Percentiles rank a stretch among this genome's conserved stretches.
phyloP scores from a whole-genome alignment of 1,284 basidiomycete species.

The Polyporus tsugae region DNA sequence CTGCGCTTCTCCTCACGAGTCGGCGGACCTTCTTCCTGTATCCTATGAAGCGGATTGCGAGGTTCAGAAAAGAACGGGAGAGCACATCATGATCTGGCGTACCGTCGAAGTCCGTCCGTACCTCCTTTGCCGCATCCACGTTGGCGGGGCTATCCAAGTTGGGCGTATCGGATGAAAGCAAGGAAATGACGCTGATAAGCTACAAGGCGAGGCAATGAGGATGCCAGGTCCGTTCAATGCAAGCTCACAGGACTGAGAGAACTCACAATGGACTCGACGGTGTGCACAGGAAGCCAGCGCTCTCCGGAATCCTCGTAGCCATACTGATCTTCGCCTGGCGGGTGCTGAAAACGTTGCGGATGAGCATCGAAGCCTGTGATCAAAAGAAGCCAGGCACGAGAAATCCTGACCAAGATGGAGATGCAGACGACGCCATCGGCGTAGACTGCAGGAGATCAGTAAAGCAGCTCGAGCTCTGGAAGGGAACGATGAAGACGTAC shows the following conservation, averaged over 20 bases:
- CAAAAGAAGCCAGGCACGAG: neutral
- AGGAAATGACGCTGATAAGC: conserved; percentile 96
- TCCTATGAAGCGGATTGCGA: conserved; percentile 44
- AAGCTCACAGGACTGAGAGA: conserved; percentile 45
- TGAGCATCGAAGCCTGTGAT: neutral
- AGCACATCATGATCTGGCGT: conserved; percentile 36
- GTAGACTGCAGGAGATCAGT: conserved; percentile 70
- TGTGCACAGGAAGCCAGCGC: conserved; percentile 97
- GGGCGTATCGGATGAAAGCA: conserved; percentile 92
- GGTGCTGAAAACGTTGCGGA: conserved; percentile 65
- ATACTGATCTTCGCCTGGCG: conserved; percentile 97
- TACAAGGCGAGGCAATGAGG: conserved; percentile 43
- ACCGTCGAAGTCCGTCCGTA: conserved; percentile 79
- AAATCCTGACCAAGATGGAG: conserved; percentile 84
- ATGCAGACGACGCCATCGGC: conserved; percentile 92
- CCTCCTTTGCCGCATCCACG: conserved; percentile 94
- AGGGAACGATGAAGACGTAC: conserved; percentile 50
- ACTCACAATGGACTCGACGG: conserved; percentile 95
- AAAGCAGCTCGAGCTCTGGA: conserved; percentile 12
- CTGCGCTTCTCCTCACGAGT: conserved; percentile 84
- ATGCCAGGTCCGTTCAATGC: conserved; percentile 16
- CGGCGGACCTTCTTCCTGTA: conserved; percentile 96
- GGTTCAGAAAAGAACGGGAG: neutral
- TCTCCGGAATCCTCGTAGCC: conserved; percentile 98
- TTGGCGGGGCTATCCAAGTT: conserved; percentile 97